Percentiles rank a stretch among this genome's conserved stretches.
These are phyloP conservation scores for Theobroma grandiflorum DNA, from an alignment of 441 rosid genomes.

Conservation along the genomic window DNA sequence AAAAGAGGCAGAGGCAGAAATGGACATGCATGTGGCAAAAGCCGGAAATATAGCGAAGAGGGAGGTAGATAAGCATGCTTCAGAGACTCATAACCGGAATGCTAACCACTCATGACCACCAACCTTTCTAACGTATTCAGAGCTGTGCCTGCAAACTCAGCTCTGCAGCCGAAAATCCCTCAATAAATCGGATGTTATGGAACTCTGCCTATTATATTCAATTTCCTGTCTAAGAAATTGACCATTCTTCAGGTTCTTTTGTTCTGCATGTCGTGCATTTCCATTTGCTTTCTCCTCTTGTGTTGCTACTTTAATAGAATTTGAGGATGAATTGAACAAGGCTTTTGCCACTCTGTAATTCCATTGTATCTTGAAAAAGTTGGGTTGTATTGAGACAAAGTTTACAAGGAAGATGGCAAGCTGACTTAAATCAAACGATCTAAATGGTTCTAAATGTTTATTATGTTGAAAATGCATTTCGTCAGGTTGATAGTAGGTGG, in stretches of 20 bases:
- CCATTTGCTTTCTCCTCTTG: not conserved
- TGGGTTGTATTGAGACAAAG: too few species aligned
- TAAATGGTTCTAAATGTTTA: too few species aligned
- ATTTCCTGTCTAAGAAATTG: not conserved
- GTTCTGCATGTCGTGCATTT: not conserved
- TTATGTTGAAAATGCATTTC: too few species aligned
- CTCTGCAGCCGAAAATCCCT: not conserved
- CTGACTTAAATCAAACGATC: too few species aligned
- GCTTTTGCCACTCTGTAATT: not conserved
- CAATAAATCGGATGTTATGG: not conserved
- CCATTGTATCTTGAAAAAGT: not conserved
- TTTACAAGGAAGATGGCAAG: too few species aligned
- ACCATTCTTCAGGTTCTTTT: not conserved
- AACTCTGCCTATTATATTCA: not conserved
- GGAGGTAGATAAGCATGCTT: conserved; percentile 39
- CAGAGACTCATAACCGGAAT: not conserved
- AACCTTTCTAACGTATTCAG: not conserved
- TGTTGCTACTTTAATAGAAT: not conserved
- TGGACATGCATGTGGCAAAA: conserved; percentile 55
- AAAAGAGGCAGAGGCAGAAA: conserved; percentile 58
- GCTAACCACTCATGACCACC: not conserved
- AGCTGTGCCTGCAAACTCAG: not conserved
- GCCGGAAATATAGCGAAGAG: conserved; percentile 38
- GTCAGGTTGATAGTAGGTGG: too few species aligned
- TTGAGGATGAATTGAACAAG: not conserved